phyloP scores from a whole-genome alignment of 129 eudicot species.

The Lactuca sativa region DNA sequence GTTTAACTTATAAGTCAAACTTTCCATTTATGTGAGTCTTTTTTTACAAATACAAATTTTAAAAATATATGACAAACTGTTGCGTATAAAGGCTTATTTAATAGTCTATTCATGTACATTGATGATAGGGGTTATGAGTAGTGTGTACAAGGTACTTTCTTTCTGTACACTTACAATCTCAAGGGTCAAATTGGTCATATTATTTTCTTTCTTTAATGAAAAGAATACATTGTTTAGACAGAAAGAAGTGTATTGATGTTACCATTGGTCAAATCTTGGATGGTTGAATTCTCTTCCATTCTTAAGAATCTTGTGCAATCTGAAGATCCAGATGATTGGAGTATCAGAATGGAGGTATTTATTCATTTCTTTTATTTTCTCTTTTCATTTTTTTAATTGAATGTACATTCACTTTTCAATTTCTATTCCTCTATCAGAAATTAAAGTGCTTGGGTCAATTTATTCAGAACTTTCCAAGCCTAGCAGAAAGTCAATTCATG shows the following conservation, averaged over 20 bases:
- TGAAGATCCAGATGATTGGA: slow-evolving; percentile 99
- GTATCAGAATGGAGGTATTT: slow-evolving; percentile 89
- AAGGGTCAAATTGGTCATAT: neutral
- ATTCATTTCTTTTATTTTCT: slow-evolving; percentile 17
- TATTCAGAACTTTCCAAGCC: slow-evolving; percentile 72
- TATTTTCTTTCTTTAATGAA: neutral
- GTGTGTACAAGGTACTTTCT: slow-evolving; percentile 89
- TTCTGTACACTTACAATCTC: slow-evolving; percentile 11
- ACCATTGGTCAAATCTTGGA: slow-evolving; percentile 82
- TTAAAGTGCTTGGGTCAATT: slow-evolving; percentile 92
- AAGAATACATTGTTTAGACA: slow-evolving; percentile 39
- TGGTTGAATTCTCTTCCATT: slow-evolving; percentile 72
- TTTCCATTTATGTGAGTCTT: too few relatives aligned
- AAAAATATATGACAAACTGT: slow-evolving; percentile 76
- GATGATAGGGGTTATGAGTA: slow-evolving; percentile 86
- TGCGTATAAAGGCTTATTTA: slow-evolving; percentile 76
- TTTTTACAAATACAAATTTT: too few relatives aligned
- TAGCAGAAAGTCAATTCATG: slow-evolving; percentile 68
- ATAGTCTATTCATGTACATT: slow-evolving; percentile 77
- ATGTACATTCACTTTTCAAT: slow-evolving; percentile 14
- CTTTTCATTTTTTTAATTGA: slow-evolving; percentile 19
- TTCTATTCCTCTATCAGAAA: slow-evolving; percentile 49
- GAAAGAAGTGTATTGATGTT: slow-evolving; percentile 71
- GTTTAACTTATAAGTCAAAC: neutral
- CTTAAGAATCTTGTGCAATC: slow-evolving; percentile 71